A percentile compares a stretch with the other conserved stretches of the same genome.
Evolutionary conservation across 1,139 yeast species (phyloP).

Genomic region (Sugiyamaella sp.): DNA sequence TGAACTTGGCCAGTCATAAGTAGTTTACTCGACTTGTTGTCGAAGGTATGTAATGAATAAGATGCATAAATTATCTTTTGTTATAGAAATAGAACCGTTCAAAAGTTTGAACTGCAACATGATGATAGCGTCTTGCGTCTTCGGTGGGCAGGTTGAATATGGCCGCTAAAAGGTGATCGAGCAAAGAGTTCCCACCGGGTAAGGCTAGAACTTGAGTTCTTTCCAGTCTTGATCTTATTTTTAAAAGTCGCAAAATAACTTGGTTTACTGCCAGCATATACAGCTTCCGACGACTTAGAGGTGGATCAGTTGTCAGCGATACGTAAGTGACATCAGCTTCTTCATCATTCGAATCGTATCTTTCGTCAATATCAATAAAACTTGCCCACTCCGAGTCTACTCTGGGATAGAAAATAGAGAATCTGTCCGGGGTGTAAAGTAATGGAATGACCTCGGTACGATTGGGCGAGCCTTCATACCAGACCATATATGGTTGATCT

Average conservation of each 20-base stretch:
- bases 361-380: slow-evolving; percentile 33
- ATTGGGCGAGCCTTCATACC: slow-evolving; percentile 22
- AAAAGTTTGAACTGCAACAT: slow-evolving; percentile 3
- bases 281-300: not conserved
- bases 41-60: not conserved
- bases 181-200: not conserved
- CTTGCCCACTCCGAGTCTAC: slow-evolving; percentile 31
- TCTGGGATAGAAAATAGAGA: slow-evolving; percentile 32
- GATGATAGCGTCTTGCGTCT: slow-evolving; percentile 3
- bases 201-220: not conserved
- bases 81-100: not conserved
- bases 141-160: slow-evolving; percentile 10
- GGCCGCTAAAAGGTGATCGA: slow-evolving; percentile 5
- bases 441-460: slow-evolving; percentile 29
- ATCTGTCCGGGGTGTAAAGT: slow-evolving; percentile 36
- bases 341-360: slow-evolving; percentile 22
- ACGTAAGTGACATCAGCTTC: not conserved
- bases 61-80: not conserved
- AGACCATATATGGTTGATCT: slow-evolving; percentile 36
- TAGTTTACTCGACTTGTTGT: not conserved
- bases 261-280: not conserved
- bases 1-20: slow-evolving; percentile 47
- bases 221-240: not conserved
- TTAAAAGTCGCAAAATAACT: not conserved
- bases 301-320: not conserved